Conservation (phyloP, 352 stramenopile genomes). For the Phytophthora capsici region DNA sequence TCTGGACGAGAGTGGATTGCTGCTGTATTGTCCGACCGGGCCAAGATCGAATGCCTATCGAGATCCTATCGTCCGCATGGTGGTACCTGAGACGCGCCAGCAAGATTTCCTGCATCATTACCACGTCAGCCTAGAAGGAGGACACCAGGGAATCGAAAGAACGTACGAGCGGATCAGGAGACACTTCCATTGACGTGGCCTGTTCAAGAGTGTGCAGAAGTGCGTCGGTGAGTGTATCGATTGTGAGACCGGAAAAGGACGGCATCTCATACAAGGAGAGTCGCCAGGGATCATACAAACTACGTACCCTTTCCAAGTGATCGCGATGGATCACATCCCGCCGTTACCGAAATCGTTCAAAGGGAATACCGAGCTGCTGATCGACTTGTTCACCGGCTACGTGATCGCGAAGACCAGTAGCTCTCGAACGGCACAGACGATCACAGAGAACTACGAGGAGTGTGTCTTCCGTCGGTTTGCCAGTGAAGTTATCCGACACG, state of each 20-base stretch:
- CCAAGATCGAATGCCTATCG: background rate
- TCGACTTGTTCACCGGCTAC: too few species aligned
- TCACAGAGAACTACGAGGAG: too few species aligned
- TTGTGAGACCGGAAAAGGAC: slow-evolving; percentile 8
- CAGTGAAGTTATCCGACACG: too few species aligned
- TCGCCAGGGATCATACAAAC: slow-evolving; percentile 14
- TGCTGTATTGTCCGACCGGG: slow-evolving; percentile 4
- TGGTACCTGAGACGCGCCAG: background rate
- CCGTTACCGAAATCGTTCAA: too few species aligned
- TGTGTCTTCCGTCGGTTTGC: too few species aligned
- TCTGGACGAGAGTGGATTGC: background rate
- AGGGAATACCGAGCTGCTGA: too few species aligned
- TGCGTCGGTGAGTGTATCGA: slow-evolving; percentile 11
- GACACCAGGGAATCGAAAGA: background rate
- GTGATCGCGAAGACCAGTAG: too few species aligned
- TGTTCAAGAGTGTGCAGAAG: too few species aligned
- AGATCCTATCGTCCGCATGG: background rate
- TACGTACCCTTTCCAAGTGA: too few species aligned
- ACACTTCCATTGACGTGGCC: slow-evolving; percentile 7
- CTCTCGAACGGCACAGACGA: too few species aligned
- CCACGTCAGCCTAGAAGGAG: background rate
- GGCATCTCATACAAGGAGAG: background rate
- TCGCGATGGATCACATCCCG: too few species aligned
- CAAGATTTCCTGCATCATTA: slow-evolving; percentile 4
- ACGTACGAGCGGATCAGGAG: background rate